Base-by-base conservation (phyloP, 202 grass and related monocot species). In the Digitaria exilis region DNA sequence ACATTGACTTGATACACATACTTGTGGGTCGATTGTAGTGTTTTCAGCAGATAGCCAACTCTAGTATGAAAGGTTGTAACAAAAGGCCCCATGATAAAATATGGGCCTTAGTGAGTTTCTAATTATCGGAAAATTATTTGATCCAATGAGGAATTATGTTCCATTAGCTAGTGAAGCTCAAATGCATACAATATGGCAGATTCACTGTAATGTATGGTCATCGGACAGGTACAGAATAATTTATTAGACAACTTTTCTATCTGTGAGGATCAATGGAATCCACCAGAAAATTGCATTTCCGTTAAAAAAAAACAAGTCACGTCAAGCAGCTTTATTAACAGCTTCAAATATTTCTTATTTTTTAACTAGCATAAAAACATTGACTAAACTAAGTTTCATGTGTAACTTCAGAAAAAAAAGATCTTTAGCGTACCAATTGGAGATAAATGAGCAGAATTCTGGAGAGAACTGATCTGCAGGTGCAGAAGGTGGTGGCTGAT, bases 391-490 rank as follows among this genome's bases (percentile, higher is more conserved):
- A 76, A n/a, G 35, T 74, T 74, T 49, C 26, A 58, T 51, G 10
- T 54, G 44, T 31, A 82, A 28, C 74, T 60, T 73, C 49, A 32
- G 24, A 71, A 44, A 39, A 60, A 37, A 65, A 39, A 39, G n/a
- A 73, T 59, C 56, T 55, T 65, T 50, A 54, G 50, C 80, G 52
- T 94, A 99, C 96, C 96, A 94, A 58, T 84, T 82, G 43, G 93
- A 96, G 71, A 99, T 90, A 79, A 99, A 99, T 59, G 96, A 90
- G 81, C 93, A 99, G 71, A 96, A 99, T 76, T 99, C 93, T 79
- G 93, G 91, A 69, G 93, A 99, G 61, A 99, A 99, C 77, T 99
- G 96, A 87, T 99, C 93, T 30, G 86, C 57, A 24, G 96, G 96
- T 39, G 96, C 93, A 75, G 83, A 92, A 85, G 96, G 96, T 84